Evolutionary conservation across 768 basidiomycete species (phyloP).

Genomic region (Boletus rex-veris): DNA sequence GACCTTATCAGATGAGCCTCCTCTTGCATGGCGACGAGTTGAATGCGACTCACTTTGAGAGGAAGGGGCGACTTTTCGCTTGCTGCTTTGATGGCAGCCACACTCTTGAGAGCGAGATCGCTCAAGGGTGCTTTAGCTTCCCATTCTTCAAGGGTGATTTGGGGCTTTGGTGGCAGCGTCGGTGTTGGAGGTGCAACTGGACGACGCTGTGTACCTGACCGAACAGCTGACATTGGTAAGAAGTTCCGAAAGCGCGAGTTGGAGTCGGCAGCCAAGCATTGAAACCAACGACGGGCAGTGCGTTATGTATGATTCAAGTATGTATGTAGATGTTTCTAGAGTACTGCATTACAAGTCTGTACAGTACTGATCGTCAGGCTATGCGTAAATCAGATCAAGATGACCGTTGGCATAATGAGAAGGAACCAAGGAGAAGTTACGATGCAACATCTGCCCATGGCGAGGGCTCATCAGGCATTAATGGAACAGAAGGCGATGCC

Average conservation of each 20-base stretch:
- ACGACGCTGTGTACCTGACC: conserved; percentile 25
- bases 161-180: conserved; percentile 37
- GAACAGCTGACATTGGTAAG: conserved; percentile 21
- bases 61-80: conserved; percentile 64
- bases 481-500: conserved; percentile 10
- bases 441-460: conserved; percentile 27
- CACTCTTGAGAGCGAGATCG: conserved; percentile 64
- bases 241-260: not conserved
- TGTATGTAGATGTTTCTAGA: not conserved
- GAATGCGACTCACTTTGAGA: conserved; percentile 54
- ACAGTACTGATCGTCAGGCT: not conserved
- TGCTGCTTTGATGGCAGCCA: conserved; percentile 58
- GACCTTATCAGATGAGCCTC: conserved; percentile 41
- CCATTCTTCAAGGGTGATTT: conserved; percentile 85
- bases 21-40: not conserved
- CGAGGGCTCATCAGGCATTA: conserved; percentile 29
- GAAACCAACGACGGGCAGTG: too few relatives aligned
- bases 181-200: conserved; percentile 24
- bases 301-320: not conserved
- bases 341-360: conserved; percentile 10
- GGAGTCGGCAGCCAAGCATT: conserved; percentile 9
- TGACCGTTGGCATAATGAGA: not conserved
- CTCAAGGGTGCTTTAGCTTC: conserved; percentile 75
- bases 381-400: conserved; percentile 3
- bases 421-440: not conserved